Conservation (phyloP, 768 basidiomycete species). For the Leccinum barrowsii region DNA sequence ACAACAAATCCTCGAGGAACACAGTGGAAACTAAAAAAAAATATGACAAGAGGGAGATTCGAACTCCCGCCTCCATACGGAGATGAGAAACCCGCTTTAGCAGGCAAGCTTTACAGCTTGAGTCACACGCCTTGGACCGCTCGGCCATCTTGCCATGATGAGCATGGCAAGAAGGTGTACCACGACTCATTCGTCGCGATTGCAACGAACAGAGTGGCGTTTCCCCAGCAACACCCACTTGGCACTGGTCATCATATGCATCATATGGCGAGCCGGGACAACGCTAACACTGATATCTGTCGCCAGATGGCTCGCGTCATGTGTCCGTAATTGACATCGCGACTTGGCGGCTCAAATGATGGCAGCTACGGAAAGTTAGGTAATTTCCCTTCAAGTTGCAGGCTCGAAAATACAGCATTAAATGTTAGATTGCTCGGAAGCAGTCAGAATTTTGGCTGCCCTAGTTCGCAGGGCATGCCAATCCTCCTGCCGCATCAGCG, state of each 20-base stretch:
- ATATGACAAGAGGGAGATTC: slow-evolving; percentile 35
- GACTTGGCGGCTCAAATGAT: background rate
- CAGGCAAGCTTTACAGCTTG: slow-evolving; percentile 39
- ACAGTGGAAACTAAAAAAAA: slow-evolving; percentile 2
- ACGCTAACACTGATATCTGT: background rate
- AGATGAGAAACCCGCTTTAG: slow-evolving; percentile 29
- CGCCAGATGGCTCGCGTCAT: background rate
- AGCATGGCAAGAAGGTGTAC: background rate
- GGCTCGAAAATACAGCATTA: background rate
- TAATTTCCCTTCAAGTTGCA: background rate
- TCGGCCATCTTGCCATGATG: slow-evolving; percentile 51
- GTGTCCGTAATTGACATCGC: background rate
- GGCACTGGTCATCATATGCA: too few species aligned
- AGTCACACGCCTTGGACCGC: slow-evolving; percentile 64
- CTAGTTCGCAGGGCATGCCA: background rate
- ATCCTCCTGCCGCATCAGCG: background rate
- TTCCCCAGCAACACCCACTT: too few species aligned
- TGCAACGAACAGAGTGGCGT: background rate
- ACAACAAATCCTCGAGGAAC: background rate
- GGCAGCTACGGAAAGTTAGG: background rate
- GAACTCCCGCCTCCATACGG: slow-evolving; percentile 33
- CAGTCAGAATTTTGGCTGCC: background rate
- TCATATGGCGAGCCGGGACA: background rate
- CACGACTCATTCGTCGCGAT: background rate
- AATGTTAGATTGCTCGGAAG: too few species aligned